Conservation (phyloP, 495 filamentous ascomycete species). For the Trichoderma orchidacearum region DNA sequence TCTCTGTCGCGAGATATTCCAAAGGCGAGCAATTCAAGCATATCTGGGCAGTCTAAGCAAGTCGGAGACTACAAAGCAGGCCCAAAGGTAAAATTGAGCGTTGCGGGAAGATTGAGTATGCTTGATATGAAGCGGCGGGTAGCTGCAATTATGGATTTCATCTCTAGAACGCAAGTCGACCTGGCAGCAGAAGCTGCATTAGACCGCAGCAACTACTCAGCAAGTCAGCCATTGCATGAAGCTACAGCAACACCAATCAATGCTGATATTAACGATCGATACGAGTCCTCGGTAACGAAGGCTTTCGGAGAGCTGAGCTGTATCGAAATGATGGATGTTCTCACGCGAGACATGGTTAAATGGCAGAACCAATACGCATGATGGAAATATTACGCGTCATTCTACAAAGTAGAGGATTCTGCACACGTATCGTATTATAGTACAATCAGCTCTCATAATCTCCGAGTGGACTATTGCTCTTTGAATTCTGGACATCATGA, state of each 20-base stretch:
- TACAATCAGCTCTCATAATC: no score
- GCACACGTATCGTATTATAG: no score
- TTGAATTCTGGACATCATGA: no score
- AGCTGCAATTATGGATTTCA: constrained; percentile 74
- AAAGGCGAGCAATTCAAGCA: constrained; percentile 21
- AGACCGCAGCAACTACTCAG: constrained; percentile 1
- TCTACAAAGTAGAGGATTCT: background rate
- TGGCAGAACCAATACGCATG: constrained; percentile 53
- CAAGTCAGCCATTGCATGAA: background rate
- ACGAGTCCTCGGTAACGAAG: background rate
- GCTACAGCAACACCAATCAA: background rate
- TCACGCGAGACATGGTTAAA: constrained; percentile 61
- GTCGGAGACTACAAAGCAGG: constrained; percentile 14
- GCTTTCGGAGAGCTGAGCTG: constrained; percentile 57
- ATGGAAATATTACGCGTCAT: background rate
- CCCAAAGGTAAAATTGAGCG: constrained; percentile 22
- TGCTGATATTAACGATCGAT: background rate
- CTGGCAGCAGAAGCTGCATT: constrained; percentile 45
- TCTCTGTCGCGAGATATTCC: constrained; percentile 52
- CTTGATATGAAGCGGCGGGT: constrained; percentile 84
- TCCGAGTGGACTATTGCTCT: no score
- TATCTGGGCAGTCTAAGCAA: constrained; percentile 11
- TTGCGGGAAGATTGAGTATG: constrained; percentile 62
- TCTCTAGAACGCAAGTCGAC: constrained; percentile 81
- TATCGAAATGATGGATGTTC: constrained; percentile 70